Base-by-base conservation (phyloP, 108 stramenopile species). In the Stephanodiscus triporus region DNA sequence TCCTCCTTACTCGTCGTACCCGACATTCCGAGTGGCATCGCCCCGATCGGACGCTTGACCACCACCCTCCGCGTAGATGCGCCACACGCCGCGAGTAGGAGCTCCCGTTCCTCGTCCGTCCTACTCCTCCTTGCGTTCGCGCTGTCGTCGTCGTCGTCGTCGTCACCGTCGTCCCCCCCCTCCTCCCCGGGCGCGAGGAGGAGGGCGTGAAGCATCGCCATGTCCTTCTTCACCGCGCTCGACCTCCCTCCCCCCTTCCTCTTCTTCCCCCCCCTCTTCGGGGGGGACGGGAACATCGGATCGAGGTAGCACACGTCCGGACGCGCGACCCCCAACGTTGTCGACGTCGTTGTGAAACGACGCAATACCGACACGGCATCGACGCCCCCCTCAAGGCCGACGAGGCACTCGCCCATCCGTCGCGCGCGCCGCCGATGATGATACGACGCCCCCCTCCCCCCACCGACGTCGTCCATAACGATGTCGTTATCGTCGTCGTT, bases 271-370 rank as follows among this genome's bases (percentile, higher is more conserved):
- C 40, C 40, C 7, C 7, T 40, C n/a, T n/a, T n/a, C n/a, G n/a
- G 32, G 43, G 43, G 70, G 2, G 90, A 85, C 10, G 94, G 94
- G 68, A 95, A 95, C 94, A 95, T 95, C 14, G 91, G 94, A 74
- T 95, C 94, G 20, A 95, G 67, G 66, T 95, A 95, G 63, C 86
- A 78, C 24, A 95, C 72, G 68, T 91, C 86, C 13, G 85, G 89
- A 17, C 49, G 76, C 38, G 45, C 48, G 6, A 49, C 9, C 19
- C 8, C 19, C 43, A 9, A 63, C 9, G 38, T n/a, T n/a, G 60
- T 0, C 19, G 13, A 7, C 36, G 32, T 40, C 36, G 5, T 22
- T 6, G 36, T 19, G 8, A 66, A 23, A 29, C 56, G 49, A n/a
- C 64, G 47, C 30, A 86, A 47, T 10, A 87, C 63, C 14, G n/a